A percentile compares a stretch with the other conserved stretches of the same genome.
Evolutionary conservation across 2,329 filamentous ascomycete genomes (phyloP).

Genomic region (Bisporella sp.): DNA sequence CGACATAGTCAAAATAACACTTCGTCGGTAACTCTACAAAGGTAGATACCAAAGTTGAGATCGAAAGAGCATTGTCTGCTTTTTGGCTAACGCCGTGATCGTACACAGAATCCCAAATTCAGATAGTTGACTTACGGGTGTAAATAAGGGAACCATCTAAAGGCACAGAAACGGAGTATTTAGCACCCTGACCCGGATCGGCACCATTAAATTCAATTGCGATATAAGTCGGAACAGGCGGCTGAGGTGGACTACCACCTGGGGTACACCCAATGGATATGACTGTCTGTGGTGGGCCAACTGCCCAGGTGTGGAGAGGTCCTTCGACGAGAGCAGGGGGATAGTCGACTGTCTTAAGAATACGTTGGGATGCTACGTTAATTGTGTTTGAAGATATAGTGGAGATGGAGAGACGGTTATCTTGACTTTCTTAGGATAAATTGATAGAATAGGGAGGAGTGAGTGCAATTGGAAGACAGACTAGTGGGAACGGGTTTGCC

Average conservation of each 20-base stretch:
- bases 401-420: conserved; percentile 18
- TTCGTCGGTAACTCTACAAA: conserved; percentile 9
- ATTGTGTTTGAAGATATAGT: conserved; percentile 13
- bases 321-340: conserved; percentile 17
- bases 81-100: neutral
- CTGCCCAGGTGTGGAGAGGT: conserved; percentile 14
- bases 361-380: conserved; percentile 14
- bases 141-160: conserved; percentile 14
- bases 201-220: conserved; percentile 21
- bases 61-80: conserved; percentile 19
- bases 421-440: no score
- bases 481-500: conserved; percentile 9
- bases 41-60: conserved; percentile 17
- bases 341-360: conserved; percentile 19
- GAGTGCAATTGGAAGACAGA: neutral
- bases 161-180: conserved; percentile 16
- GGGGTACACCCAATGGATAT: conserved; percentile 14
- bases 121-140: conserved; percentile 14
- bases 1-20: conserved; percentile 16
- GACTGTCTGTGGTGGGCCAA: conserved; percentile 22
- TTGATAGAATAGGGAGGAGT: no score
- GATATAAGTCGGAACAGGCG: conserved; percentile 8
- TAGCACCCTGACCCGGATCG: conserved; percentile 17
- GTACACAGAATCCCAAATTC: neutral
- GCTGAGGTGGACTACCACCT: neutral